A percentile compares a stretch with the other conserved stretches of the same genome.
Evolutionary conservation across 495 filamentous ascomycete genomes (phyloP).

Genomic region (Thozetella sp.): DNA sequence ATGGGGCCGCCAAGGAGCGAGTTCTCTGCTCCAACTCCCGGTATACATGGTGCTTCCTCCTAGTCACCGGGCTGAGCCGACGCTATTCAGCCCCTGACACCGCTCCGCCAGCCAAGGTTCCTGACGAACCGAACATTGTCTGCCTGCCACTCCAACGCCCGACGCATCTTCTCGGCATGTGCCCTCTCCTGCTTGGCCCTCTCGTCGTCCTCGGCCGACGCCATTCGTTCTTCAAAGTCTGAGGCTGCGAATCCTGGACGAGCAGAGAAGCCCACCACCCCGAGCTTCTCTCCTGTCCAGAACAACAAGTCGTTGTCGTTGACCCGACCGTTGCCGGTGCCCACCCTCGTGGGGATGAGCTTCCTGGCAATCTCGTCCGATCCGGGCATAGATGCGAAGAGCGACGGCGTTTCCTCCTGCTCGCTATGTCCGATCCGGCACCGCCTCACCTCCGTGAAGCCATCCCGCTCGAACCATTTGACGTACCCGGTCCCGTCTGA

Average conservation of each 20-base stretch:
- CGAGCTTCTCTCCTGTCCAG: constrained; percentile 82
- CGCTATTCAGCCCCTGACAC: constrained; percentile 5
- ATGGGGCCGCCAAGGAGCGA: background rate
- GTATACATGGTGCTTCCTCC: constrained; percentile 5
- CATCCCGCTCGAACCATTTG: constrained; percentile 92
- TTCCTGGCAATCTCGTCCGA: constrained; percentile 71
- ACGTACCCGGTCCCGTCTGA: constrained; percentile 82
- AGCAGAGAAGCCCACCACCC: constrained; percentile 65
- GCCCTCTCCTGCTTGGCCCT: constrained; percentile 45
- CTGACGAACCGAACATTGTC: constrained; percentile 80
- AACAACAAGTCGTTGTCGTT: constrained; percentile 69
- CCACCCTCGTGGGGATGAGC: constrained; percentile 61
- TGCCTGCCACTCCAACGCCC: constrained; percentile 76
- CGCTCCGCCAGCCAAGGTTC: constrained; percentile 59
- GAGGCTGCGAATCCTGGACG: constrained; percentile 43
- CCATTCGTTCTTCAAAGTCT: constrained; percentile 47
- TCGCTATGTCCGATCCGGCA: constrained; percentile 67
- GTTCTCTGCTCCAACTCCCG: background rate
- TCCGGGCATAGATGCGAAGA: constrained; percentile 51
- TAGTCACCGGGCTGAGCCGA: background rate
- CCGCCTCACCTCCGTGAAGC: constrained; percentile 75
- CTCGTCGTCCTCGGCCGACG: constrained; percentile 43
- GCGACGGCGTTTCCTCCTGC: constrained; percentile 29
- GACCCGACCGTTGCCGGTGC: constrained; percentile 26
- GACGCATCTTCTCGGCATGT: constrained; percentile 72